Conservation (phyloP, 2,329 filamentous ascomycete genomes). For the Talaromyces piceae region DNA sequence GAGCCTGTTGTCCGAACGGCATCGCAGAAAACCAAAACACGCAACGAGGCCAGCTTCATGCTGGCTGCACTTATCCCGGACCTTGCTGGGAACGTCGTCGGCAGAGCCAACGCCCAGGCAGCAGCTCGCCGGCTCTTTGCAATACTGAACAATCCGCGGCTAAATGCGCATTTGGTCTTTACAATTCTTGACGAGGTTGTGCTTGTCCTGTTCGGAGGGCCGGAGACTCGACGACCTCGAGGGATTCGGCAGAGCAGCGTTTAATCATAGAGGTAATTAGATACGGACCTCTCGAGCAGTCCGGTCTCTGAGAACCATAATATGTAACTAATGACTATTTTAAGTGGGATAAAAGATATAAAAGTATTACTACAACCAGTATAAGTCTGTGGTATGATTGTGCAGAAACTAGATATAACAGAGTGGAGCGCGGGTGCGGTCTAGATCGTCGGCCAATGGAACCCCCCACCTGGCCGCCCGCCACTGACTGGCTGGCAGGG, state of each 20-base stretch:
- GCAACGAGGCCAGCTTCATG: constrained; percentile 81
- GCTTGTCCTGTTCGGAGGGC: constrained; percentile 52
- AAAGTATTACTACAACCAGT: too few species aligned
- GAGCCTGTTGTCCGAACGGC: constrained; percentile 51
- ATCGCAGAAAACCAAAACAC: constrained; percentile 69
- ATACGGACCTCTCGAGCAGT: too few species aligned
- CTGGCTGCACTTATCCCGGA: constrained; percentile 86
- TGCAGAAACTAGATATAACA: not conserved
- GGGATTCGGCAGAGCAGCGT: not conserved
- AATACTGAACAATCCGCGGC: constrained; percentile 77
- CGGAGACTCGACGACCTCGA: constrained; percentile 12
- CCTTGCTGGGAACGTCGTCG: constrained; percentile 85
- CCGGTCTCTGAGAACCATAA: too few species aligned
- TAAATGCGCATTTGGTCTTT: constrained; percentile 71
- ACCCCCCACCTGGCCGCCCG: not conserved
- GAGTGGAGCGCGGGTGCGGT: not conserved
- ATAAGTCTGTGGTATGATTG: too few species aligned
- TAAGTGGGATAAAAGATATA: not conserved
- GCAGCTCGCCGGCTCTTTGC: constrained; percentile 85
- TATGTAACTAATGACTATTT: too few species aligned
- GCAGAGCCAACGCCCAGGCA: constrained; percentile 80
- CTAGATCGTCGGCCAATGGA: not conserved
- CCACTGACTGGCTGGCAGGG: not conserved
- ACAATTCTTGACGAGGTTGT: constrained; percentile 65
- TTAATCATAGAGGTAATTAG: not conserved